phyloP scores from a whole-genome alignment of 768 basidiomycete genomes.

The Mycena floridula region DNA sequence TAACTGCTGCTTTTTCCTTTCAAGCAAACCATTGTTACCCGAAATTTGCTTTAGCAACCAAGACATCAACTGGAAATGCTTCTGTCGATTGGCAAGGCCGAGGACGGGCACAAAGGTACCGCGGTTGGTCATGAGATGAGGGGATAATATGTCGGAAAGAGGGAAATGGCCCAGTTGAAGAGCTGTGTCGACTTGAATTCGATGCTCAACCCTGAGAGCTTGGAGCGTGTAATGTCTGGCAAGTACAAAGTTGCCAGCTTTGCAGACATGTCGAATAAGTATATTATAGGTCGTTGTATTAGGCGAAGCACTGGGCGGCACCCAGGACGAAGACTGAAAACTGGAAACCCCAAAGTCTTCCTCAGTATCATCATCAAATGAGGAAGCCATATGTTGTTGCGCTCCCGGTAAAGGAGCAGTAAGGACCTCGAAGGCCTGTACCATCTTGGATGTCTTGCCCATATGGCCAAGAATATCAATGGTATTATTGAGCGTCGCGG shows the following conservation, averaged over 20 bases:
- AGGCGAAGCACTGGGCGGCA: constrained; percentile 32
- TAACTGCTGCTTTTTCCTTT: constrained; percentile 43
- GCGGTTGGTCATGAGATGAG: constrained; percentile 49
- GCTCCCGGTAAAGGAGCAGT: constrained; percentile 61
- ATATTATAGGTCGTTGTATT: constrained; percentile 64
- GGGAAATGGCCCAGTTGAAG: constrained; percentile 23
- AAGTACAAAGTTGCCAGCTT: constrained; percentile 40
- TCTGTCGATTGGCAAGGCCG: constrained; percentile 52
- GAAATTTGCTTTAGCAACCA: constrained; percentile 50
- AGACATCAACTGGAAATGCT: constrained; percentile 51
- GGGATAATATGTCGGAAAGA: constrained; percentile 34
- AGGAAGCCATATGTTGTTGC: constrained; percentile 38
- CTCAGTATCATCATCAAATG: constrained; percentile 64
- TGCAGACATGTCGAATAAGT: constrained; percentile 54
- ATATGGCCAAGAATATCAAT: constrained; percentile 63
- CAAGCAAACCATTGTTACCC: constrained; percentile 36
- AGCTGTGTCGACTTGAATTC: constrained; percentile 25
- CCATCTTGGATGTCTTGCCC: constrained; percentile 57
- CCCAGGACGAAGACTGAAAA: constrained; percentile 21
- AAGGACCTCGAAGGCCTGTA: constrained; percentile 74
- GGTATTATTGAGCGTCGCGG: constrained; percentile 64
- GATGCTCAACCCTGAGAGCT: constrained; percentile 41
- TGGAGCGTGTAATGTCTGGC: constrained; percentile 63
- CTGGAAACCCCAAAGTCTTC: constrained; percentile 48
- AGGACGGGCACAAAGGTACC: constrained; percentile 51